Conservation (phyloP, 768 basidiomycete species). For the Boletales sp. region DNA sequence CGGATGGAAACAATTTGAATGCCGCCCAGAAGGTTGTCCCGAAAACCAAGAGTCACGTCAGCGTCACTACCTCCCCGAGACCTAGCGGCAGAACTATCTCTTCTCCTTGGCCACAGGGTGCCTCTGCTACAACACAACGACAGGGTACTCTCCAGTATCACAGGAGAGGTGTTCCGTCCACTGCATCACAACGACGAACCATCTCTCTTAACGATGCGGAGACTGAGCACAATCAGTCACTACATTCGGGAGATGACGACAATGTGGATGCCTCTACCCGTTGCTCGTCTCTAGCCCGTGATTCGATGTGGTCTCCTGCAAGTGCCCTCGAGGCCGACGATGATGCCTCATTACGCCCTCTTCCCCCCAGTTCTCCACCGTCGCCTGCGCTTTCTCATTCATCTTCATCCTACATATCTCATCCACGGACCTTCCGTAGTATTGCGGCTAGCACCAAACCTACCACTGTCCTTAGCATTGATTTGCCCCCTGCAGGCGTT, state of each 20-base stretch:
- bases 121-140: constrained; percentile 21
- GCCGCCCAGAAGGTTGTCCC: constrained; percentile 10
- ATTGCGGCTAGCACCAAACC: constrained; percentile 90
- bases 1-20: constrained; percentile 27
- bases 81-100: constrained; percentile 27
- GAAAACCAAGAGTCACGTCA: constrained; percentile 15
- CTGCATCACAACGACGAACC: constrained; percentile 46
- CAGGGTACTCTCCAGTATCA: constrained; percentile 17
- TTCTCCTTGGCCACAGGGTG: constrained; percentile 25
- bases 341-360: constrained; percentile 86
- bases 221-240: constrained; percentile 37
- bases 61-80: constrained; percentile 8
- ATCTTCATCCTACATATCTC: constrained; percentile 79
- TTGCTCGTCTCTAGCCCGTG: constrained; percentile 60
- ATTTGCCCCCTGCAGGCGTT: constrained; percentile 74
- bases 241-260: constrained; percentile 35
- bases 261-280: constrained; percentile 47
- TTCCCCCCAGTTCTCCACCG: constrained; percentile 85
- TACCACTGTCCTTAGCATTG: constrained; percentile 89
- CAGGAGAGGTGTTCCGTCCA: constrained; percentile 18
- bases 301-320: constrained; percentile 77
- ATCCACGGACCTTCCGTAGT: constrained; percentile 77
- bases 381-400: constrained; percentile 84
- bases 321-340: constrained; percentile 85
- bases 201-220: constrained; percentile 65